Conservation (phyloP, 2,329 filamentous ascomycete species). For the Fusarium sp. region DNA sequence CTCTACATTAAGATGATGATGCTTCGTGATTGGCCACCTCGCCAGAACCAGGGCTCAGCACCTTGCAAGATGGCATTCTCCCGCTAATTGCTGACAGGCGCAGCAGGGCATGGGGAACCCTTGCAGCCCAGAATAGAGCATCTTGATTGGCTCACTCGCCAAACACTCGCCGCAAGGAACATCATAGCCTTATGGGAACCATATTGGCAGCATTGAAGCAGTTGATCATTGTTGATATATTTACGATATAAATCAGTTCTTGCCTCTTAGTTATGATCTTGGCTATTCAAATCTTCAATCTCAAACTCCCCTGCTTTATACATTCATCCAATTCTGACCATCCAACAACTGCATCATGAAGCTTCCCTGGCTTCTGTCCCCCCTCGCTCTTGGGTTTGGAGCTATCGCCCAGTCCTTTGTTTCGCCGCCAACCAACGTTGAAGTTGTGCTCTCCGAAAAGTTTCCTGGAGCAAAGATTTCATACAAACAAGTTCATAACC, state of each 20-base stretch:
- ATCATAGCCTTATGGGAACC: not conserved
- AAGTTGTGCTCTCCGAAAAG: not conserved
- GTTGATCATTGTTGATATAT: not conserved
- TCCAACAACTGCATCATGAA: not conserved
- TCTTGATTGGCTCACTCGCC: not conserved
- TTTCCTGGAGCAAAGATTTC: slow-evolving; percentile 23
- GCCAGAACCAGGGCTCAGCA: not conserved
- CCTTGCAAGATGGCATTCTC: not conserved
- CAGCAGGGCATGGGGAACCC: not conserved
- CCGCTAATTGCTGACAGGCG: not conserved
- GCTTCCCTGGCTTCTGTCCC: not conserved
- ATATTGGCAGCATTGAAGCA: not conserved
- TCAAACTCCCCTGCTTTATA: not conserved
- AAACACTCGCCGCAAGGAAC: not conserved
- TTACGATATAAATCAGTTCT: not conserved
- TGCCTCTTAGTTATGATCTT: not conserved
- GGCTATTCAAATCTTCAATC: not conserved
- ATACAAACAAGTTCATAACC: slow-evolving; percentile 30
- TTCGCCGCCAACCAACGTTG: not conserved
- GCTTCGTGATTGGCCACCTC: not conserved
- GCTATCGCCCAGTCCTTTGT: not conserved
- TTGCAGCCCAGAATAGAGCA: not conserved
- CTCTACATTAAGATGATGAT: not conserved
- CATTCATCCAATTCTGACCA: not conserved
- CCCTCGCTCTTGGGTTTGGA: not conserved